Percentiles rank a stretch among this genome's conserved stretches.
Conservation (phyloP, 768 basidiomycete species). For the Cytidiella melzeri region DNA sequence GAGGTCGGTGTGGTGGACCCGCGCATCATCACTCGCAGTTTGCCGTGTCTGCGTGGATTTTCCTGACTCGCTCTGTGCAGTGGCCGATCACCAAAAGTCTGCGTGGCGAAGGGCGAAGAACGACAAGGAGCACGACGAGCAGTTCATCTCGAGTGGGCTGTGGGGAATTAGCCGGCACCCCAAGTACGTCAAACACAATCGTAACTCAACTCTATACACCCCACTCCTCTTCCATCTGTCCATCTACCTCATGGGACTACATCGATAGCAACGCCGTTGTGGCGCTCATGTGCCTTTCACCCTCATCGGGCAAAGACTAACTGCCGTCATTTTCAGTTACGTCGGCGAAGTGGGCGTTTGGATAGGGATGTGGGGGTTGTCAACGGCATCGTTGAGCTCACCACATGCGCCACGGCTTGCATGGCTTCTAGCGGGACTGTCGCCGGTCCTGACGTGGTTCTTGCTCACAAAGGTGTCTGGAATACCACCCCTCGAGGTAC, state of each 20-base stretch:
- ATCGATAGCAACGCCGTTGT: background rate
- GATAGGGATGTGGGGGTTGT: slow-evolving; percentile 58
- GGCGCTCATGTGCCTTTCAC: background rate
- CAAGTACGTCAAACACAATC: slow-evolving; percentile 50
- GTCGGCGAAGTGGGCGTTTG: slow-evolving; percentile 68
- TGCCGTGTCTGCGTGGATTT: background rate
- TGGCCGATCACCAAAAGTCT: slow-evolving; percentile 62
- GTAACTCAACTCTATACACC: too few relatives aligned
- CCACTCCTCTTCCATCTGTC: background rate
- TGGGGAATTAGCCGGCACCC: slow-evolving; percentile 69
- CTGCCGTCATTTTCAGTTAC: slow-evolving; percentile 21
- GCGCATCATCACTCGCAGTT: background rate
- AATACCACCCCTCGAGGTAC: slow-evolving; percentile 62
- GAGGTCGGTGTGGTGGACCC: background rate
- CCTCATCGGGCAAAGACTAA: background rate
- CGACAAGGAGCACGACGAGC: slow-evolving; percentile 59
- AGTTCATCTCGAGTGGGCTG: slow-evolving; percentile 61
- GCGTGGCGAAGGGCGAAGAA: slow-evolving; percentile 55
- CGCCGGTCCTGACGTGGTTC: slow-evolving; percentile 60
- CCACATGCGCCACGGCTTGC: slow-evolving; percentile 39
- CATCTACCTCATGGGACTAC: background rate
- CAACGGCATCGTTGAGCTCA: slow-evolving; percentile 41
- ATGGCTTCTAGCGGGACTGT: slow-evolving; percentile 41
- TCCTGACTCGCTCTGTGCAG: slow-evolving; percentile 13
- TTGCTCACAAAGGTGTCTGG: slow-evolving; percentile 59